Percentiles rank a stretch among this genome's conserved stretches.
phyloP scores from a whole-genome alignment of 2,329 filamentous ascomycete genomes.

The Talaromyces sp. region DNA sequence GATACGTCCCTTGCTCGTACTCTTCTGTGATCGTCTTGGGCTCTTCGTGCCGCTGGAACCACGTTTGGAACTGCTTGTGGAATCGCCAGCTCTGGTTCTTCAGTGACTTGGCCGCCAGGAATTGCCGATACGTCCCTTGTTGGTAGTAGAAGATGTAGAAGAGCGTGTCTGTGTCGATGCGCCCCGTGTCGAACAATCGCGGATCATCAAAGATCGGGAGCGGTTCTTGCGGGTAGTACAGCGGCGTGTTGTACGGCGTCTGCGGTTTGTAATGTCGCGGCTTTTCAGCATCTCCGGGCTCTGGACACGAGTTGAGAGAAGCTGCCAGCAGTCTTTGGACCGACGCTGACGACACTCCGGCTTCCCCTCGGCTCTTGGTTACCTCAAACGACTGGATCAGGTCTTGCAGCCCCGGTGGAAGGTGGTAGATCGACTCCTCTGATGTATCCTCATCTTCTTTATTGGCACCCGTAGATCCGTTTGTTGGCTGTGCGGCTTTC shows the following conservation, averaged over 20 bases:
- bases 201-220: conserved; percentile 88
- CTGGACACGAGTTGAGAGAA: conserved; percentile 69
- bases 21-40: conserved; percentile 98
- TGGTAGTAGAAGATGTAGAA: conserved; percentile 99
- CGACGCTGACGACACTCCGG: conserved; percentile 43
- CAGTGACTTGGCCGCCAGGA: conserved; percentile 88
- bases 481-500: conserved; percentile 36
- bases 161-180: conserved; percentile 90
- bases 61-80: conserved; percentile 99
- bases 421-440: conserved; percentile 85
- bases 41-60: conserved; percentile 98
- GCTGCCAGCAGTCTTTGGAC: conserved; percentile 70
- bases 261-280: conserved; percentile 81
- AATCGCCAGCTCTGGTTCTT: conserved; percentile 99
- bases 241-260: conserved; percentile 68
- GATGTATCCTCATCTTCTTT: conserved; percentile 38
- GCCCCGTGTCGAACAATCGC: conserved; percentile 65
- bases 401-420: conserved; percentile 83
- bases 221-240: conserved; percentile 91
- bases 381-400: conserved; percentile 86
- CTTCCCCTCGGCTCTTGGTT: conserved; percentile 59
- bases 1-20: conserved; percentile 96
- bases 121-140: conserved; percentile 93
- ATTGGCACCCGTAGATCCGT: conserved; percentile 44
- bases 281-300: conserved; percentile 72